phyloP scores from a whole-genome alignment of 305 asterid genomes.

The Fraxinus albicans region DNA sequence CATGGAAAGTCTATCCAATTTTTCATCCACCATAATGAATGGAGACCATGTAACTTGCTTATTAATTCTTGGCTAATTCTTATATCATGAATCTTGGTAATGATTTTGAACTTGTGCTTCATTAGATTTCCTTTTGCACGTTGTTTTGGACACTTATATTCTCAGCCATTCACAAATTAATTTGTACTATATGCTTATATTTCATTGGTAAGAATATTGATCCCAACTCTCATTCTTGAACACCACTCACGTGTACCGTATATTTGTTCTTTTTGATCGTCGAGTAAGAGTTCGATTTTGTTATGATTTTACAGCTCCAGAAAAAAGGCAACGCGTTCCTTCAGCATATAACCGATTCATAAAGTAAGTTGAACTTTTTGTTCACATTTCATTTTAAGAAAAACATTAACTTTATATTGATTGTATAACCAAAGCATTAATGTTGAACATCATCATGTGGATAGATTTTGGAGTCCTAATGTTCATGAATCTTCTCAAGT shows the following conservation, averaged over 20 bases:
- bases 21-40: neutral
- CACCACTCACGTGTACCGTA: neutral
- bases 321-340: conserved; percentile 62
- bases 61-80: neutral
- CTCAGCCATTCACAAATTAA: neutral
- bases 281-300: neutral
- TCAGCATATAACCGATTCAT: conserved; percentile 52
- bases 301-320: conserved; percentile 39
- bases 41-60: neutral
- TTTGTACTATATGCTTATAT: neutral
- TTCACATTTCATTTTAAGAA: neutral
- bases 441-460: neutral
- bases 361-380: conserved; percentile 30
- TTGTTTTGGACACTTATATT: neutral
- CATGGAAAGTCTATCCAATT: neutral
- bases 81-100: neutral
- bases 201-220: neutral
- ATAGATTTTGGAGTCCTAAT: neutral
- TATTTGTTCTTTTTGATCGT: neutral
- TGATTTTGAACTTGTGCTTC: neutral
- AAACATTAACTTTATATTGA: neutral
- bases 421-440: neutral
- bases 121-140: neutral
- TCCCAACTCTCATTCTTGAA: neutral
- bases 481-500: neutral